Percentiles rank a stretch among this genome's conserved stretches.
phyloP scores from a whole-genome alignment of 2,329 filamentous ascomycete genomes.

The Cladosporium sp. region DNA sequence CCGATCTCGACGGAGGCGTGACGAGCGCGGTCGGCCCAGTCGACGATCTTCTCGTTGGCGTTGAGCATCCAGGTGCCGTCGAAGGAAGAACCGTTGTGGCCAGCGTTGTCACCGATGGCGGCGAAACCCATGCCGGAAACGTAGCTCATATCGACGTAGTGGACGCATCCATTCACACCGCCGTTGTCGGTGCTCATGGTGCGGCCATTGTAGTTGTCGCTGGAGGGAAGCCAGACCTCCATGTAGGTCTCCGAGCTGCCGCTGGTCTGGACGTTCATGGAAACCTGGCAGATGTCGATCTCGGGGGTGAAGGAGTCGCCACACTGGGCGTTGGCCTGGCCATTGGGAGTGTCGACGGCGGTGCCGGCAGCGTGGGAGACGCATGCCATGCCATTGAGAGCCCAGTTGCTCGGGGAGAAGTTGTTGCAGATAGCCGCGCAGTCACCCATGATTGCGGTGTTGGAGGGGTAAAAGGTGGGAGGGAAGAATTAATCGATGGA shows the following conservation, averaged over 20 bases:
- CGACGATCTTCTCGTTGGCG: conserved; percentile 26
- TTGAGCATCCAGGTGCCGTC: conserved; percentile 26
- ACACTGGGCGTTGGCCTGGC: conserved; percentile 15
- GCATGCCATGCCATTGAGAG: conserved; percentile 3
- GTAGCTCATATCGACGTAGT: conserved; percentile 29
- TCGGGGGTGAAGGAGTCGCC: conserved; percentile 20
- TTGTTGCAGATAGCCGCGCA: conserved; percentile 10
- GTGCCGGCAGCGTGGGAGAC: not conserved
- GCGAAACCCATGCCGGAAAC: conserved; percentile 28
- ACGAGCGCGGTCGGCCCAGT: conserved; percentile 29
- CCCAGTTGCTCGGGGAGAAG: conserved; percentile 12
- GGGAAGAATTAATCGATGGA: not conserved
- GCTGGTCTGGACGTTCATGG: conserved; percentile 36
- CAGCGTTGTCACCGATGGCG: conserved; percentile 29
- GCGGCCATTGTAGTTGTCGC: conserved; percentile 28
- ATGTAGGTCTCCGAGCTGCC: conserved; percentile 36
- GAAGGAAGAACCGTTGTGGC: conserved; percentile 28
- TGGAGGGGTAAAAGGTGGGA: not conserved
- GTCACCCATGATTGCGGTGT: conserved; percentile 7
- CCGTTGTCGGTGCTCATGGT: conserved; percentile 32
- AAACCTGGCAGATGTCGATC: conserved; percentile 37
- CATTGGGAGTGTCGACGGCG: conserved; percentile 7
- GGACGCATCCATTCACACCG: conserved; percentile 29
- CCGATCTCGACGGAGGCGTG: conserved; percentile 28
- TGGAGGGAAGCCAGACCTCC: conserved; percentile 42